Evolutionary conservation across 2,329 filamentous ascomycete genomes (phyloP), one percentile per base, ranked within the genome.

Genomic region (Neonectria ditissima): DNA sequence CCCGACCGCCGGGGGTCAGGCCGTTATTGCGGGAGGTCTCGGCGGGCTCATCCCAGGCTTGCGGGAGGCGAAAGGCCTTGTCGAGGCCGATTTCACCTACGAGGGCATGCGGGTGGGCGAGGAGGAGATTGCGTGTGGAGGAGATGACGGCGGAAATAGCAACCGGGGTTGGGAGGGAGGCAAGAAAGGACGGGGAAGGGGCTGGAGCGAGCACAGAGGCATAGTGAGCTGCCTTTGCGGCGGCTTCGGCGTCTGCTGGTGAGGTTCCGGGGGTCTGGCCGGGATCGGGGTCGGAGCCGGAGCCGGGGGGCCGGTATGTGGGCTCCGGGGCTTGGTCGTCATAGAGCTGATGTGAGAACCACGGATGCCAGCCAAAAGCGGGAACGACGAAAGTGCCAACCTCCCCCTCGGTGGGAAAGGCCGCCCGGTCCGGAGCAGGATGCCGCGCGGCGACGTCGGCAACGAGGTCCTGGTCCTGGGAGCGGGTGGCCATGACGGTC

Each of bases 291-390:
- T 34, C 59, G 37, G 61, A 18, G 47, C 60, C 59, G 30, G 61
- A 3, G 8, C 39, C 53, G 56, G 69, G 60, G 2, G 73, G 69
- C 57, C 77, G 75, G 62, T 80, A 84, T 0, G 80, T 82, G 32
- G 76, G 74, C 50, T 73, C 70, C 30, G 74, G 30, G 39, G 74
- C 74, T 20, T 74, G 77, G 75, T 92, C 88, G 72, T 90, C 86
- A 73, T 89, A 93, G 71, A 96, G 84, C 68, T 92, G 89, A 76
- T 95, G 84, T 1, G 92, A 91, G 77, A 94, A 95, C 92, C 92
- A 96, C 1, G 92, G 92, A 75, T 96, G 92, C 91, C 92, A 94
- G 20, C 92, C 92, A 78, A 94, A 95, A n/a, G 89, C 88, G 0
- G 92, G 91, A 4, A 95, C 72, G 55, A 83, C 71, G 22, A 39